Percentiles rank a stretch among this genome's conserved stretches.
Evolutionary conservation across 768 basidiomycete species (phyloP).

Genomic region (Tulasnella sp.): DNA sequence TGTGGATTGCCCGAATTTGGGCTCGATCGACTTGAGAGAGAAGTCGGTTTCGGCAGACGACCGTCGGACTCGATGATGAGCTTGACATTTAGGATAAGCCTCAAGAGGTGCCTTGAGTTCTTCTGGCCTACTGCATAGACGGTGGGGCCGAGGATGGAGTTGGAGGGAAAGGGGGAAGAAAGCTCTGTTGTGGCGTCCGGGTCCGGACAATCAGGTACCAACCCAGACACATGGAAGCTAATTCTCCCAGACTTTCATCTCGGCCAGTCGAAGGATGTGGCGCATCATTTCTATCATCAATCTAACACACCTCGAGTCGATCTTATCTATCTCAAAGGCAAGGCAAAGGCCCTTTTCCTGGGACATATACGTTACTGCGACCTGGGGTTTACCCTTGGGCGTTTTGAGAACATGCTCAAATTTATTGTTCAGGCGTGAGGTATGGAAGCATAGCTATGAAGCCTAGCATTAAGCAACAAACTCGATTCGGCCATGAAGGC

Average conservation of each 20-base stretch:
- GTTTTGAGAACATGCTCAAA: too few species aligned
- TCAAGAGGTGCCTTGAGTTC: background rate
- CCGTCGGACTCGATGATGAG: background rate
- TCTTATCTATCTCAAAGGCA: too few species aligned
- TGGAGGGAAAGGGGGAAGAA: background rate
- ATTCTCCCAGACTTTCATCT: background rate
- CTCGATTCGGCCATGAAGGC: too few species aligned
- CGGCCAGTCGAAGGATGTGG: background rate
- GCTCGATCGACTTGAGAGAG: conserved; percentile 17
- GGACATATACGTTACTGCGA: too few species aligned
- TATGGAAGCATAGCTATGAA: too few species aligned
- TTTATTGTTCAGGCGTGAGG: too few species aligned
- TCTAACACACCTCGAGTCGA: too few species aligned
- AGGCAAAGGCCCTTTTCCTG: too few species aligned
- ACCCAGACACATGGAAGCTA: background rate
- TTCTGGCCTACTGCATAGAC: too few species aligned
- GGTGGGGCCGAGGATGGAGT: background rate
- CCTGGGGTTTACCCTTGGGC: too few species aligned
- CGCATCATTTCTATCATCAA: too few species aligned
- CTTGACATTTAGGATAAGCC: background rate
- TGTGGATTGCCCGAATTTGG: background rate
- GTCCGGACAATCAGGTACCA: background rate
- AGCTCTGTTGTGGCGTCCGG: background rate
- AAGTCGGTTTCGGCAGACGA: conserved; percentile 6
- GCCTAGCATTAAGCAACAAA: too few species aligned